Percentiles rank a stretch among this genome's conserved stretches.
phyloP scores from a whole-genome alignment of 2,329 filamentous ascomycete genomes.

The Arthrobotrys entomopaga region DNA sequence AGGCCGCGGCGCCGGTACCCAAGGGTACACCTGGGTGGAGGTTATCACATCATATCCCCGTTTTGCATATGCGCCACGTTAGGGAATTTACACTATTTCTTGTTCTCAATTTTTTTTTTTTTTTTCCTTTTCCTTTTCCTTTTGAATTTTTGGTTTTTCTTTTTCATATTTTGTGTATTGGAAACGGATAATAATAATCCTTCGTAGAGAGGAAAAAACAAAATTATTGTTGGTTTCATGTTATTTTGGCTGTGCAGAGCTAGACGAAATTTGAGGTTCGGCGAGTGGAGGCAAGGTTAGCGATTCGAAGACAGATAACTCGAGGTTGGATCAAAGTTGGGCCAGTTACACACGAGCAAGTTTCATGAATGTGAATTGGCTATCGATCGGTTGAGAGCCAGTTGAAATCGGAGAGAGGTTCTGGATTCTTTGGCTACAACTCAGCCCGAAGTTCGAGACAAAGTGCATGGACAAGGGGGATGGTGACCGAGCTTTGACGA shows the following conservation, averaged over 20 bases:
- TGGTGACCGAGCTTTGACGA: slow-evolving; percentile 44
- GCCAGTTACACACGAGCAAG: slow-evolving; percentile 53
- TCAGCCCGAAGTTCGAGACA: slow-evolving; percentile 48
- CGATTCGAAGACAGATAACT: slow-evolving; percentile 8
- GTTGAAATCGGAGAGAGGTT: slow-evolving; percentile 13
- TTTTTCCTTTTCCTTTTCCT: not conserved
- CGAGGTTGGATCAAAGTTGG: slow-evolving; percentile 30
- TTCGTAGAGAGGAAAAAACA: slow-evolving; percentile 13
- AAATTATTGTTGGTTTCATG: slow-evolving; percentile 23
- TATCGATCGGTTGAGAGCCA: slow-evolving; percentile 28
- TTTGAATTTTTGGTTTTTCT: slow-evolving; percentile 19
- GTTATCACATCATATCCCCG: slow-evolving; percentile 53
- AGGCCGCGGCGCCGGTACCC: slow-evolving; percentile 34
- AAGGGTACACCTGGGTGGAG: slow-evolving; percentile 31
- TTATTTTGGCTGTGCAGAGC: slow-evolving; percentile 26
- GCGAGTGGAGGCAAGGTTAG: slow-evolving; percentile 36
- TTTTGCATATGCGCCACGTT: slow-evolving; percentile 55
- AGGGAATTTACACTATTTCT: slow-evolving; percentile 35
- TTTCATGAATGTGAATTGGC: slow-evolving; percentile 51
- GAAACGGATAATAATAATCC: slow-evolving; percentile 36
- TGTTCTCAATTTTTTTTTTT: slow-evolving; percentile 22
- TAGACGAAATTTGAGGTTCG: slow-evolving; percentile 32
- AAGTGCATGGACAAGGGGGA: slow-evolving; percentile 39
- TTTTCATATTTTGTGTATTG: slow-evolving; percentile 14
- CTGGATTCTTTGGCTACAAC: slow-evolving; percentile 53